phyloP scores from a whole-genome alignment of 345 rosid genomes.

The Eucalyptus melliodora region DNA sequence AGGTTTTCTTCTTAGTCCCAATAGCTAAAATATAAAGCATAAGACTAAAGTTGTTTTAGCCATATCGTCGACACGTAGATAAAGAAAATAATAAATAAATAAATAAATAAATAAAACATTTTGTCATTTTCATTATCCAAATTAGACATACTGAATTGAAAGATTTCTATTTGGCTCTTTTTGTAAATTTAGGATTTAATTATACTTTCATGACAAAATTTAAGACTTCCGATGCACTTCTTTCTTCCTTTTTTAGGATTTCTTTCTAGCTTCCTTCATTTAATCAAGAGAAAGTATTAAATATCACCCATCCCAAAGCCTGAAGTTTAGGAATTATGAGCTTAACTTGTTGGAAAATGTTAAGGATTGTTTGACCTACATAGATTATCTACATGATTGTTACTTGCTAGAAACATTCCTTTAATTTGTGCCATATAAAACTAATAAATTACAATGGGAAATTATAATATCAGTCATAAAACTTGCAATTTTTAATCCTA shows the following conservation, averaged over 20 bases:
- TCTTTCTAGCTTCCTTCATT: neutral
- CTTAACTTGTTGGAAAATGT: neutral
- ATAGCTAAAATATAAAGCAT: no score
- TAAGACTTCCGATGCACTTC: no score
- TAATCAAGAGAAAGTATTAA: neutral
- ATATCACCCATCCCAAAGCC: neutral
- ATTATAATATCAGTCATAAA: neutral
- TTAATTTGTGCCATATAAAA: neutral
- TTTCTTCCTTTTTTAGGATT: neutral
- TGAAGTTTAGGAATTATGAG: neutral
- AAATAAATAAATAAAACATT: no score
- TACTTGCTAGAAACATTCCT: neutral
- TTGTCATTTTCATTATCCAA: accelerated
- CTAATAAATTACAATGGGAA: no score
- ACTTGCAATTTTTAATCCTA: neutral
- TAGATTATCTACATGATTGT: neutral
- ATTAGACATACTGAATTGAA: no score
- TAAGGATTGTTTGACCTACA: neutral
- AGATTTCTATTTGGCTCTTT: no score
- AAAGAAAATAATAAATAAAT: no score
- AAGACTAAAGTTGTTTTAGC: no score
- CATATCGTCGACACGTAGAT: accelerated
- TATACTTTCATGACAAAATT: no score
- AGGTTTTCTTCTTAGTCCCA: no score
- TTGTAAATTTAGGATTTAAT: no score